phyloP scores from a whole-genome alignment of 1,284 basidiomycete species.

The Gomphus bonarii region DNA sequence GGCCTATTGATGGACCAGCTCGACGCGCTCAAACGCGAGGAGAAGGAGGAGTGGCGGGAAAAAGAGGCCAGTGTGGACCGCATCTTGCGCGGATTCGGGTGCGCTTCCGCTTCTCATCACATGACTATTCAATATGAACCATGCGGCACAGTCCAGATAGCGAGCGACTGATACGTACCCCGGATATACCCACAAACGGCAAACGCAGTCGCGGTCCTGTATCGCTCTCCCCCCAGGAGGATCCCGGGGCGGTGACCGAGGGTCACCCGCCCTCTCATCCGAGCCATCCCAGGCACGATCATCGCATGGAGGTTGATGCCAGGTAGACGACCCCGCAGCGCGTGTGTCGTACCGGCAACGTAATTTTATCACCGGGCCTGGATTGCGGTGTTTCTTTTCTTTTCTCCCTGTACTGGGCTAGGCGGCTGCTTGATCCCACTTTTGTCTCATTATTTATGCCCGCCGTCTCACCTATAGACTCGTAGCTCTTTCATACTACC shows the following conservation, averaged over 20 bases:
- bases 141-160: not conserved
- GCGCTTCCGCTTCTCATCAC: not conserved
- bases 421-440: too few relatives aligned
- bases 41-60: slow-evolving; percentile 1
- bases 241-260: not conserved
- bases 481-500: too few relatives aligned
- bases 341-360: not conserved
- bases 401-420: too few relatives aligned
- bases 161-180: not conserved
- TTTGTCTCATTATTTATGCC: too few relatives aligned
- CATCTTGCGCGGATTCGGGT: slow-evolving; percentile 2
- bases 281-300: not conserved
- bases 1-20: slow-evolving; percentile 1
- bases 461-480: too few relatives aligned
- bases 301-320: not conserved
- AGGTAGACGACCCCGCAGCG: not conserved
- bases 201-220: not conserved
- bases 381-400: not conserved
- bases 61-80: slow-evolving; percentile 6
- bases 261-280: not conserved
- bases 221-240: not conserved
- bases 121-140: not conserved
- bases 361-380: not conserved
- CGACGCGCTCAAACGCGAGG: not conserved
- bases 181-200: not conserved